phyloP scores from a whole-genome alignment of 495 filamentous ascomycete genomes.

The Platismatia glauca region DNA sequence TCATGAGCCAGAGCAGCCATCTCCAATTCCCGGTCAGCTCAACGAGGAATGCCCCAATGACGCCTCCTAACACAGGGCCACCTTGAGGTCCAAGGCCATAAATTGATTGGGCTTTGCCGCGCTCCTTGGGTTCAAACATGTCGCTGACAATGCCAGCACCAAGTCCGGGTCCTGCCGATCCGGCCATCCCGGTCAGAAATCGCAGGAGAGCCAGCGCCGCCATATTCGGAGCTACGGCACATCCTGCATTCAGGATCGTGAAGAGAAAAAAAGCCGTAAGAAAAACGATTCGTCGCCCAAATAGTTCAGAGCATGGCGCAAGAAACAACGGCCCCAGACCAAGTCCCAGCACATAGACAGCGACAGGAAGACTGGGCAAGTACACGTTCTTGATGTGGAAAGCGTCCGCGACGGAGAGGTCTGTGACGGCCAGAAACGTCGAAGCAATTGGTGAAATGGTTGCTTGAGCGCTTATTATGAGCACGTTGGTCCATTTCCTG shows the following conservation, averaged over 20 bases:
- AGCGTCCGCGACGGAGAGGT: neutral
- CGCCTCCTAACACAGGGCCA: constrained; percentile 30
- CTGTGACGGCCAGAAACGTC: neutral
- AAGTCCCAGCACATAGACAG: neutral
- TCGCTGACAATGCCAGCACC: constrained; percentile 15
- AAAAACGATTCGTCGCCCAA: neutral
- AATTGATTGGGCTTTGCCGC: constrained; percentile 38
- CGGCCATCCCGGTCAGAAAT: neutral
- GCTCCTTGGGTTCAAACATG: constrained; percentile 7
- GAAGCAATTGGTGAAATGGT: neutral
- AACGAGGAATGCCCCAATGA: neutral
- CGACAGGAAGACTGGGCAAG: neutral
- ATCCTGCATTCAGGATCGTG: neutral
- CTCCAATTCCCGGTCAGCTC: neutral
- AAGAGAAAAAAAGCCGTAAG: neutral
- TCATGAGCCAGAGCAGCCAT: neutral
- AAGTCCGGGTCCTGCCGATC: constrained; percentile 22
- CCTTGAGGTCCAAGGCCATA: constrained; percentile 46
- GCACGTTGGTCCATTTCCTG: neutral
- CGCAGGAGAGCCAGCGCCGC: neutral
- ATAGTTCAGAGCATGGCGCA: neutral
- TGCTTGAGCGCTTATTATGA: neutral
- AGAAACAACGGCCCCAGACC: neutral
- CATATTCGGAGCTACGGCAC: neutral
- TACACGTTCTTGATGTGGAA: neutral